Base-by-base conservation (phyloP, 148 eudicot genomes). In the Oxyria digyna region DNA sequence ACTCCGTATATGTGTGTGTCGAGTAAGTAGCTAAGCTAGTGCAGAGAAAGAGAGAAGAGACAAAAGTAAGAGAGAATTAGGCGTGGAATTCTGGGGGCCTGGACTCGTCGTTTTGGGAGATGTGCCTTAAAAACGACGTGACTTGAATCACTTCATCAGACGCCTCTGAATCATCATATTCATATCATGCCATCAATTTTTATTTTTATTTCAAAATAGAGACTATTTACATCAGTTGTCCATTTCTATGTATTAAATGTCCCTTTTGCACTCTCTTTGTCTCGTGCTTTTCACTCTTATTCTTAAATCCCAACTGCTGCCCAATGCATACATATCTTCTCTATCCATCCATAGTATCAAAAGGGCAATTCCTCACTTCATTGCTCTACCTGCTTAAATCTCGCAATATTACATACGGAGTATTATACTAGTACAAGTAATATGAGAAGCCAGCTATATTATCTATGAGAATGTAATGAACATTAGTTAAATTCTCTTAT, bases 41-140 rank as follows among this genome's bases (percentile, higher is more conserved):
- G n/a, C n/a, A n/a, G n/a, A 45, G 32, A 37, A 26, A 67, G 45
- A 73, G 64, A 70, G 72, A 67, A 69, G 49, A 31, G 43, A 43
- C 48, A 52, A 40, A 43, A 21, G 67, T 62, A 38, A 29, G 17
- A 43, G 27, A 12, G 35, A 33, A 20, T 72, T 54, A 79, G 75
- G 94, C 86, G 87, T 84, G 89, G 86, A 88, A 87, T 85, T 85
- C 85, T 82, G 84, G 87, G 84, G 35, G 64, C 50, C 55, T 8
- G 26, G 31, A 54, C 33, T 13, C 35, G 6, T 76, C 77, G 77
- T 79, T 74, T 86, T 67, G 96, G 84, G 78, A 85, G 69, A 38
- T 31, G 87, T 45, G 85, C 64, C 67, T 17, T 9, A 68, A 86
- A 78, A 89, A 73, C 71, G 96, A 89, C 90, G 77, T 82, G 84